phyloP scores from a whole-genome alignment of 2,329 filamentous ascomycete genomes.

The Raffaelea ambrosiae region DNA sequence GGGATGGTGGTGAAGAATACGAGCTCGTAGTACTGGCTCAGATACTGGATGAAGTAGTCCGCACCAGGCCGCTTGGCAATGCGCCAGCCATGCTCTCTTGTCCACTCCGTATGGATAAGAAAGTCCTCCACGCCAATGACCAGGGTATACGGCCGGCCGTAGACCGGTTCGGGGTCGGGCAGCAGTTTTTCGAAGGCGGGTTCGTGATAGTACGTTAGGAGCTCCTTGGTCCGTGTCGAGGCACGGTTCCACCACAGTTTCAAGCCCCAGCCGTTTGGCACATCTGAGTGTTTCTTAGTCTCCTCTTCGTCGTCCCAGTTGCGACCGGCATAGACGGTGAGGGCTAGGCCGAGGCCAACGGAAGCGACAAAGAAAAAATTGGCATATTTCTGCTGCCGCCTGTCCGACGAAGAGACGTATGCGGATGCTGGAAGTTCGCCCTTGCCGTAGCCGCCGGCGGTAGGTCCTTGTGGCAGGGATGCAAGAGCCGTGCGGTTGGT shows the following conservation, averaged over 20 bases:
- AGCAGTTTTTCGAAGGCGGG: conserved; percentile 91
- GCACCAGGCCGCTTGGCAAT: conserved; percentile 89
- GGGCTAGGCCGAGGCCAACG: conserved; percentile 45
- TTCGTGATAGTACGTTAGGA: conserved; percentile 89
- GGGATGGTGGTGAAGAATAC: conserved; percentile 92
- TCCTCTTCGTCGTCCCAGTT: conserved; percentile 84
- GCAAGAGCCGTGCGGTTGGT: conserved; percentile 27
- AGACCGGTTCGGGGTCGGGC: conserved; percentile 68
- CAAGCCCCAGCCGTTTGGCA: conserved; percentile 71
- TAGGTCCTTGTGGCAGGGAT: conserved; percentile 25
- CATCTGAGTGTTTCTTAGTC: conserved; percentile 54
- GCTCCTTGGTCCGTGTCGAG: conserved; percentile 63
- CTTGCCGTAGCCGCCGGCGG: conserved; percentile 42
- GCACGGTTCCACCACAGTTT: conserved; percentile 73
- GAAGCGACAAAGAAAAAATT: conserved; percentile 64
- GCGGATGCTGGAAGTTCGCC: conserved; percentile 66
- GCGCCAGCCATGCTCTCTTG: conserved; percentile 87
- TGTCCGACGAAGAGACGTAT: conserved; percentile 87
- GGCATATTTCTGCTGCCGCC: conserved; percentile 66
- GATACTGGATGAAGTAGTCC: conserved; percentile 94
- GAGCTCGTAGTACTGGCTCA: conserved; percentile 96
- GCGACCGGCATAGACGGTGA: conserved; percentile 69
- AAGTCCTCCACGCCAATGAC: conserved; percentile 91
- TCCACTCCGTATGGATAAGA: conserved; percentile 91
- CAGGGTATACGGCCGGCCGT: conserved; percentile 83